Percentiles rank a stretch among this genome's conserved stretches.
Conservation (phyloP, 495 filamentous ascomycete species). For the Aspergillus indologenus region DNA sequence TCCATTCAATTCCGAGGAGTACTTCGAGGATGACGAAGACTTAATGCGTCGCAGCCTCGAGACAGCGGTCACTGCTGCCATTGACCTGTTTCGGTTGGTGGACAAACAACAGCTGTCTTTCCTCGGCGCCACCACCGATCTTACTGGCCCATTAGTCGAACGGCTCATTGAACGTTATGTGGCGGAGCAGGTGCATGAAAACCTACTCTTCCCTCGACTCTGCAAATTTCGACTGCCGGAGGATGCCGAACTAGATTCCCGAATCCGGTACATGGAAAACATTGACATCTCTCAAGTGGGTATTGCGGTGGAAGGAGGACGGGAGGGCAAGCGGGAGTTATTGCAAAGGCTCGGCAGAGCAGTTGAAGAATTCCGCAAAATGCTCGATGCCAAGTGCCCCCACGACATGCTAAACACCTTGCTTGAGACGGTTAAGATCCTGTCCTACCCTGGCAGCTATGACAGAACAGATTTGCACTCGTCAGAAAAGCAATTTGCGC, state of each 20-base stretch:
- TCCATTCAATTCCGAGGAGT: slow-evolving; percentile 48
- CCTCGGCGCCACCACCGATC: slow-evolving; percentile 86
- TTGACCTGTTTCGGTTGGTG: slow-evolving; percentile 91
- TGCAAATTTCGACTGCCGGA: slow-evolving; percentile 74
- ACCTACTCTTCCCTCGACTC: slow-evolving; percentile 77
- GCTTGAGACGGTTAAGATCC: slow-evolving; percentile 78
- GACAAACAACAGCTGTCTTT: slow-evolving; percentile 94
- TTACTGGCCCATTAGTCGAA: slow-evolving; percentile 90
- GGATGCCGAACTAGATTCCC: slow-evolving; percentile 85
- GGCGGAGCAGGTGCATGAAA: slow-evolving; percentile 86
- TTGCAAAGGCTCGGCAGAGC: slow-evolving; percentile 67
- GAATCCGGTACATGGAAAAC: slow-evolving; percentile 87
- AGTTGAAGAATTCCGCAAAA: slow-evolving; percentile 86
- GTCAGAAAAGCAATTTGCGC: slow-evolving; percentile 57
- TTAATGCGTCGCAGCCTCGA: slow-evolving; percentile 82
- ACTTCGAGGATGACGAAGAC: slow-evolving; percentile 82
- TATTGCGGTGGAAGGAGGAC: slow-evolving; percentile 72
- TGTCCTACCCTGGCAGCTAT: slow-evolving; percentile 56
- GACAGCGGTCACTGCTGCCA: slow-evolving; percentile 86
- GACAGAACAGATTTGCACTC: slow-evolving; percentile 30
- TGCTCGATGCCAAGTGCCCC: slow-evolving; percentile 77
- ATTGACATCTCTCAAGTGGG: slow-evolving; percentile 95
- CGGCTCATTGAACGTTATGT: slow-evolving; percentile 93
- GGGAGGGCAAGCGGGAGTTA: slow-evolving; percentile 67
- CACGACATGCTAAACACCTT: slow-evolving; percentile 94